Evolutionary conservation across 2,329 filamentous ascomycete genomes (phyloP).

Genomic region (Fusarium annulatum): DNA sequence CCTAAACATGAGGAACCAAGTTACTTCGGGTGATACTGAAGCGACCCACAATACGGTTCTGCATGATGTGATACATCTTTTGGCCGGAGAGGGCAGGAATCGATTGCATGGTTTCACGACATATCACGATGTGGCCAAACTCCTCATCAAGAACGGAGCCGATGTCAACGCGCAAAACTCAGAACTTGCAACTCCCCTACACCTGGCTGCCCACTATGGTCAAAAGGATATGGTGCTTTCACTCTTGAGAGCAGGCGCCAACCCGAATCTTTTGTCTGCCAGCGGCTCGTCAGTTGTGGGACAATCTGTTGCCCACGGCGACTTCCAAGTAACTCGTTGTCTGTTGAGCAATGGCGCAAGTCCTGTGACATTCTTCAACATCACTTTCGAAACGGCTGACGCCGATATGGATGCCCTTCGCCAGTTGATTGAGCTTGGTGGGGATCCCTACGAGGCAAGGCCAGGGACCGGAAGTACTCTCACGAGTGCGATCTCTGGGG

Average conservation of each 20-base stretch:
- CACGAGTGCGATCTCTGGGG: not conserved
- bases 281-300: constrained; percentile 17
- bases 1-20: constrained; percentile 21
- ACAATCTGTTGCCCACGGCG: not conserved
- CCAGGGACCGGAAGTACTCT: constrained; percentile 1
- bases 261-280: constrained; percentile 23
- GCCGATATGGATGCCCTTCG: not conserved
- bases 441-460: constrained; percentile 14
- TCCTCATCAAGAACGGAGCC: constrained; percentile 23
- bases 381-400: not conserved
- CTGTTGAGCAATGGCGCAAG: constrained; percentile 31
- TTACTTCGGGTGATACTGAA: not conserved
- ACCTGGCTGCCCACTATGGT: constrained; percentile 4
- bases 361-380: not conserved
- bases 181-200: constrained; percentile 20
- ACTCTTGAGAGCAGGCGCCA: constrained; percentile 34
- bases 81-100: no score
- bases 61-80: constrained; percentile 23
- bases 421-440: constrained; percentile 19
- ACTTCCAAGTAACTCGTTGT: not conserved
- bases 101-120: not conserved
- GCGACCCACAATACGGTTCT: constrained; percentile 8
- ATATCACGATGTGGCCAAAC: constrained; percentile 9
- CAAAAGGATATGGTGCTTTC: not conserved
- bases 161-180: constrained; percentile 34